Evolutionary conservation across 2,329 filamentous ascomycete species (phyloP), one percentile per base, ranked within the genome.

Genomic region (Aspergillus puulaauensis): DNA sequence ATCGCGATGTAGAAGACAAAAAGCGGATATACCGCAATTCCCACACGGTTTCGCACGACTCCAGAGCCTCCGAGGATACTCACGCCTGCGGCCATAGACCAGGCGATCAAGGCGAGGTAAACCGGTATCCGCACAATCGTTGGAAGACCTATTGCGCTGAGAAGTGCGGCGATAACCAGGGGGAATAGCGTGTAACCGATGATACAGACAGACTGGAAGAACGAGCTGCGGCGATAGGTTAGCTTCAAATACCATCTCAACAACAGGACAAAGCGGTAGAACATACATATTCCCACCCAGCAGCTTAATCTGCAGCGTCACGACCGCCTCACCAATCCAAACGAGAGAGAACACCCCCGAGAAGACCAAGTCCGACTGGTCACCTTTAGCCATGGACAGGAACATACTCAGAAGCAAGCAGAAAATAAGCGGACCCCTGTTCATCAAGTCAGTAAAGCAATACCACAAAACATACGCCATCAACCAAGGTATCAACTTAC

Each of bases 131-230:
- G 84, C 6, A 89, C 86, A 63, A 98, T 90, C 66, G 86, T 89
- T 43, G 87, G 89, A 7, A 98, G 82, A 51, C 86, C 83, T 33
- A 99, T 72, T 1, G 93, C 93, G 56, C 92, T 96, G 63, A 99
- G 85, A 52, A 97, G 79, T 2, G 93, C 87, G 7, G 96, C 96
- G 65, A 99, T 90, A 67, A 98, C 95, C 53, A 99, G 85, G 2
- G 95, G 95, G 78, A 99, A 99, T 56, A 99, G 85, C 1, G 95
- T 99, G 77, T 99, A 99, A 46, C 95, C 95, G 72, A 99, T 99
- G 68, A 99, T 96, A 75, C 93, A 98, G 65, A 99, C 86, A 57
- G 92, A 96, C 76, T 99, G 95, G 70, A 96, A 95, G 75, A 99
- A 99, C 17, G 95, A 97, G 69, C 93, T 98, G 72, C 51, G 68